Conservation (phyloP, 1,284 basidiomycete genomes). For the Macrocystidia cucumis region DNA sequence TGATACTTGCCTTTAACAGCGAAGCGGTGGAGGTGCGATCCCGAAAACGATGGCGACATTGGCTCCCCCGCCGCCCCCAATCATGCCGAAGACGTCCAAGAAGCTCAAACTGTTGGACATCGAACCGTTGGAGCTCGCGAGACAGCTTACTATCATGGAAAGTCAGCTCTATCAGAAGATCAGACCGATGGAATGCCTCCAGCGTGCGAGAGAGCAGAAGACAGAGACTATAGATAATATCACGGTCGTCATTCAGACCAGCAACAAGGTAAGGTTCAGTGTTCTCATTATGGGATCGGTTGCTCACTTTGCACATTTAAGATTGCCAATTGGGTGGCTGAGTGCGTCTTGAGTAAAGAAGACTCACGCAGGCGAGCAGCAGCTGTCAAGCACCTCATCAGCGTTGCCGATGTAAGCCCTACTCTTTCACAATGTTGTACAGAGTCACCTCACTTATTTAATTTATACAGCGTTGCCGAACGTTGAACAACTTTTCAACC, state of each 20-base stretch:
- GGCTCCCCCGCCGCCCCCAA: conserved; percentile 61
- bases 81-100: conserved; percentile 68
- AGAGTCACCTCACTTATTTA: conserved; percentile 7
- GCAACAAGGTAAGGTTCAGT: conserved; percentile 66
- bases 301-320: conserved; percentile 18
- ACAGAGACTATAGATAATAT: conserved; percentile 78
- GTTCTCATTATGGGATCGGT: conserved; percentile 1
- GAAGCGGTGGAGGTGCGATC: conserved; percentile 47
- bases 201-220: conserved; percentile 69
- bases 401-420: conserved; percentile 82
- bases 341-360: conserved; percentile 78
- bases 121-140: conserved; percentile 86
- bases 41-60: conserved; percentile 38
- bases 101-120: conserved; percentile 84
- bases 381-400: conserved; percentile 89
- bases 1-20: conserved; percentile 33
- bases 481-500: conserved; percentile 90
- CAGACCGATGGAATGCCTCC: conserved; percentile 86
- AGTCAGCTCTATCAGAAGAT: conserved; percentile 85
- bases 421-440: not conserved
- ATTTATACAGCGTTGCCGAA: conserved; percentile 69
- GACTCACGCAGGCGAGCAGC: conserved; percentile 81
- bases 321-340: conserved; percentile 95
- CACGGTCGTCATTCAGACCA: conserved; percentile 85
- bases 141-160: conserved; percentile 94